These are phyloP conservation scores for Strobilomyces confusus DNA, from an alignment of 768 basidiomycete genomes.

Conservation along the genomic window DNA sequence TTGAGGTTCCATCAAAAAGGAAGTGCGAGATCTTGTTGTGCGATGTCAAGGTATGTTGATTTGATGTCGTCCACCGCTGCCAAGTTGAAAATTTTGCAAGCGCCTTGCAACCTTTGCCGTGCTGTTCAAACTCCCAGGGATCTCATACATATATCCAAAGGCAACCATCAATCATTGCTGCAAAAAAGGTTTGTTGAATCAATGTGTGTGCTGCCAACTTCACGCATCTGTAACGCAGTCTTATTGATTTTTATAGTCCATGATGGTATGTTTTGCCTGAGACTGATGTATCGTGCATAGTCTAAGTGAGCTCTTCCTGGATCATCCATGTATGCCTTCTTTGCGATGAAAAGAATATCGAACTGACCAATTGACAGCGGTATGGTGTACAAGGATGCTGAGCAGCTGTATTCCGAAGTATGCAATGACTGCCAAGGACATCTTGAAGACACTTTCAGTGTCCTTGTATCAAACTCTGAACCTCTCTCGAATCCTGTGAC, in stretches of 20 bases:
- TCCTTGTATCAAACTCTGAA: conserved; percentile 42
- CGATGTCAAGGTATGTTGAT: conserved; percentile 71
- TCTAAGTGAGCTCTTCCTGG: conserved; percentile 34
- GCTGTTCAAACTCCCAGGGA: conserved; percentile 40
- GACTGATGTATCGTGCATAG: not conserved
- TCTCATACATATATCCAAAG: conserved; percentile 75
- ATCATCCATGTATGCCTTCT: conserved; percentile 69
- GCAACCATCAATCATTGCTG: conserved; percentile 75
- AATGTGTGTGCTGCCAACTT: conserved; percentile 50
- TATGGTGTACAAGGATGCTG: conserved; percentile 96
- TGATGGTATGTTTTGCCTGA: conserved; percentile 51
- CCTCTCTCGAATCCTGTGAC: conserved; percentile 22
- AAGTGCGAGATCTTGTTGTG: conserved; percentile 93
- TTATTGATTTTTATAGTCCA: conserved; percentile 55
- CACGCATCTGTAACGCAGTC: not conserved
- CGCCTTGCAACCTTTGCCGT: conserved; percentile 83
- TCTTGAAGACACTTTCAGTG: conserved; percentile 70
- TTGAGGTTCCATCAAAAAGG: conserved; percentile 86
- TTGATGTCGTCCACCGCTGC: not conserved
- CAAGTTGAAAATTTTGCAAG: conserved; percentile 29
- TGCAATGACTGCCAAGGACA: conserved; percentile 59
- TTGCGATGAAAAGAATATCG: not conserved
- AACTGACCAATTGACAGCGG: conserved; percentile 46
- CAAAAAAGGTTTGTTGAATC: conserved; percentile 92
- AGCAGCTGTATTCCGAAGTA: conserved; percentile 79